Base-by-base conservation (phyloP, 164 flowering plant genomes). In the Berberis vulgaris region DNA sequence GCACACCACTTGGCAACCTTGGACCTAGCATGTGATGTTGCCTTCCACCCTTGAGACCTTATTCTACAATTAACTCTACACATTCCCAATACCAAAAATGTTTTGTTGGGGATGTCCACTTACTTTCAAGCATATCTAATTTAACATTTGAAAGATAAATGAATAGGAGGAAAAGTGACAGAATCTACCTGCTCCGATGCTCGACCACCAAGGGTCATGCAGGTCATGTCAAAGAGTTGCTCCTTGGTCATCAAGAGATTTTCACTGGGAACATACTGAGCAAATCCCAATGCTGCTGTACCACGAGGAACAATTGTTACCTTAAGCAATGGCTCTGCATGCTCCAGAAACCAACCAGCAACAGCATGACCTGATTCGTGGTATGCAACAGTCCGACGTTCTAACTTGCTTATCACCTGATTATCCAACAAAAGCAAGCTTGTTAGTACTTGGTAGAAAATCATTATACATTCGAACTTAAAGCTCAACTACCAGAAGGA, bases 311-410 rank as follows among this genome's bases (percentile, higher is more conserved):
- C 98, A 68, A 92, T 87, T 54, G 96, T 89, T 50, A 89, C 98
- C 70, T 92, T 92, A 70, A 86, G 73, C 66, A 89, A 72, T 7
- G 96, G 96, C 50, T 87, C 91, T n/a, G 98, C 89, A 68, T 89
- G 88, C 67, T 92, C 96, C 74, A 89, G 67, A 71, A 89, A 86
- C 95, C 95, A 89, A 3, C 96, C 96, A 60, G 84, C 67, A 70
- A 92, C 91, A 63, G 98, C 98, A 77, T 92, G 98, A 13, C 98
- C 98, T 9, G 96, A 83, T 77, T 92, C 98, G 76, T 92, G 96
- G 65, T 86, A 92, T 8, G 98, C 98, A 70, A 89, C 96, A 50
- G 92, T 91, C 38, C 83, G 75, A 2, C 96, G 76, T 65, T 89
- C 98, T 57, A 69, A 26, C 26, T 26, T 26, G 26, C 26, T 91